Evolutionary conservation across 345 rosid species (phyloP), one percentile per base, ranked within the genome.

Genomic region (Angophora floribunda): DNA sequence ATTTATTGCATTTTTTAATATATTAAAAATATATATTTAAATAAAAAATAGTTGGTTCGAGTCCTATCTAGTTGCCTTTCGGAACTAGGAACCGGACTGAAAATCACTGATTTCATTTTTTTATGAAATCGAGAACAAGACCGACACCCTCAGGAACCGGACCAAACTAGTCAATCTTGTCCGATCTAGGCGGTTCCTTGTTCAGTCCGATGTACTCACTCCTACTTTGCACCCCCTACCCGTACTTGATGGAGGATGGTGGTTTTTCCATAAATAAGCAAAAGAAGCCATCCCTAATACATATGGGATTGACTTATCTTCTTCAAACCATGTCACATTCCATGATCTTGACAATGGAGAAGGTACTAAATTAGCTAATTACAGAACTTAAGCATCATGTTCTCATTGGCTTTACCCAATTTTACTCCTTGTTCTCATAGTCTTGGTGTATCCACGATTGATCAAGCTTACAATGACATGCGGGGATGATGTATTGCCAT

Each of bases 401-500:
- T 32, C 61, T 22, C 28, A 9, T 24, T 1, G 28, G 28, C 26
- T 88, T 91, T 47, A 6, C 49, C 8, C 12, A 55, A 8, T 8
- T 55, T 24, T 55, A 55, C 4, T 55, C 22, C 61, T 9, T 6
- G 28, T 55, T 22, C 61, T 55, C 32, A 67, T 32, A 5, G 9
- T 67, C 79, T 8, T 32, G 32, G 79, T 32, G 45, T 32, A 67
- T 16, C 8, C 45, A 32, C 6, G 22, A 16, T 67, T 32, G 12
- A 67, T 67, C 79, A 15, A 17, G 9, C 45, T 67, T 67, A 30
- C 79, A 67, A 67, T 24, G 12, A 59, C 19, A 15, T 16, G 47
- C 87, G 95, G 95, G 55, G 96, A 96, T 89, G 96, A 52, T 95
- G 96, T 57, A 88, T 95, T 51, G 95, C 97, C 44, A 90, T 95